A percentile compares a stretch with the other conserved stretches of the same genome.
These are phyloP conservation scores for Dipodascus geniculatus DNA, from an alignment of 805 yeast species.

Conservation along the genomic window DNA sequence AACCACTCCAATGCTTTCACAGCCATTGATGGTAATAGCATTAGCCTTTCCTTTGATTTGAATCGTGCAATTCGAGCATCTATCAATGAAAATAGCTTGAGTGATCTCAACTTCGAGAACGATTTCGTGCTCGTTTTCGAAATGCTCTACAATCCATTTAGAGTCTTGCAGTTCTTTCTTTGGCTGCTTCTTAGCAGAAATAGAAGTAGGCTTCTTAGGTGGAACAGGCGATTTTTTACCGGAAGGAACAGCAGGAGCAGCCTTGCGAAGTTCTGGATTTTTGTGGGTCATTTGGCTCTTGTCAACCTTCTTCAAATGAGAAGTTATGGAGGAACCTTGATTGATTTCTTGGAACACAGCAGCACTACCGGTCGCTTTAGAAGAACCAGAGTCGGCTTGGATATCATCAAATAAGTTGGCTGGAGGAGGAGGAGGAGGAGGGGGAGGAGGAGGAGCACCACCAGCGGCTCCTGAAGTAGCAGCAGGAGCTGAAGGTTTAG, in stretches of 20 bases:
- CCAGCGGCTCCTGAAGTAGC: slow-evolving; percentile 29
- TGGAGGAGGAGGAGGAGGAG: slow-evolving; percentile 86
- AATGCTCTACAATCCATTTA: slow-evolving; percentile 83
- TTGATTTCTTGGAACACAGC: slow-evolving; percentile 91
- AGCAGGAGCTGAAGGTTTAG: slow-evolving; percentile 29
- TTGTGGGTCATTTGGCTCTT: slow-evolving; percentile 90
- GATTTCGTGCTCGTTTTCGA: slow-evolving; percentile 47
- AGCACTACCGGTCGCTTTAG: slow-evolving; percentile 43
- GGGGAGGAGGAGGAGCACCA: slow-evolving; percentile 51
- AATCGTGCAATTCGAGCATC: slow-evolving; percentile 59
- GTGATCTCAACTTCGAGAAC: slow-evolving; percentile 72
- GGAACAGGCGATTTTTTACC: slow-evolving; percentile 45
- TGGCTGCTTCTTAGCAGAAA: slow-evolving; percentile 43
- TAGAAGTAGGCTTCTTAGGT: slow-evolving; percentile 69
- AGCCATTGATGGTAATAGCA: slow-evolving; percentile 69
- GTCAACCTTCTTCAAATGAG: slow-evolving; percentile 84
- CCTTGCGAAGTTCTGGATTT: slow-evolving; percentile 63
- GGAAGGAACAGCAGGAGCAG: slow-evolving; percentile 36
- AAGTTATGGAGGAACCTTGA: slow-evolving; percentile 74
- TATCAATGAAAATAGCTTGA: slow-evolving; percentile 83
- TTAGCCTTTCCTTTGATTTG: slow-evolving; percentile 87
- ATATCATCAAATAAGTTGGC: slow-evolving; percentile 29
- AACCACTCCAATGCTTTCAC: slow-evolving; percentile 62
- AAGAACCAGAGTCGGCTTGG: slow-evolving; percentile 18
- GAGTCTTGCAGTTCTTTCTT: slow-evolving; percentile 69